Evolutionary conservation across 176 grass and related monocot genomes (phyloP).

Genomic region (Musa schizocarpa): DNA sequence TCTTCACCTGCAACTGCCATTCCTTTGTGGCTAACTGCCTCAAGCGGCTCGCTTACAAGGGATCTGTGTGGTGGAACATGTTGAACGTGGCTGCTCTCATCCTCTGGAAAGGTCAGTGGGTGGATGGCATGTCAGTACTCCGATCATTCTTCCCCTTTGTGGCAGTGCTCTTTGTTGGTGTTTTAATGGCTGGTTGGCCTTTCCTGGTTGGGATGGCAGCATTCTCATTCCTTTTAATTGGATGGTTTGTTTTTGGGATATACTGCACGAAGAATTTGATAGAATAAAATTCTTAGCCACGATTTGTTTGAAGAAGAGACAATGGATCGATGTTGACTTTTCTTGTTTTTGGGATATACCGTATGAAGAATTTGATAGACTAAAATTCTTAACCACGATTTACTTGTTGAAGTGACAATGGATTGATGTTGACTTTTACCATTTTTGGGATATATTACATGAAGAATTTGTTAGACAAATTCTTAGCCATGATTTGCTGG

Average conservation of each 20-base stretch:
- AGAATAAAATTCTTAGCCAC: constrained; percentile 22
- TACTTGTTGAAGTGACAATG: too few relatives aligned
- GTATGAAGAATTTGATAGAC: constrained; percentile 42
- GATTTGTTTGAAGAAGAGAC: too few relatives aligned
- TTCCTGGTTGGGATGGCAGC: constrained; percentile 73
- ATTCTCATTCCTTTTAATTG: constrained; percentile 67
- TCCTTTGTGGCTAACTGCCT: constrained; percentile 70
- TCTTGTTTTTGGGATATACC: constrained; percentile 53
- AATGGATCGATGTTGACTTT: too few relatives aligned
- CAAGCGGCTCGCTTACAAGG: constrained; percentile 50
- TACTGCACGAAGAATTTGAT: constrained; percentile 58
- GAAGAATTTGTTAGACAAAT: constrained; percentile 44
- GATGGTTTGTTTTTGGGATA: constrained; percentile 65
- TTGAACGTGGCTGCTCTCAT: constrained; percentile 55
- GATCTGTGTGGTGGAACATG: constrained; percentile 53
- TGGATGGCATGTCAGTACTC: constrained; percentile 52
- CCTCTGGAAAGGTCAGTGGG: constrained; percentile 61
- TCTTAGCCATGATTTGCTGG: too few relatives aligned
- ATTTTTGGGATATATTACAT: constrained; percentile 53
- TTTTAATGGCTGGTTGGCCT: constrained; percentile 72
- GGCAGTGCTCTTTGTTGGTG: constrained; percentile 43
- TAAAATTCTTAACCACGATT: constrained; percentile 11
- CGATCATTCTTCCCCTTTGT: constrained; percentile 59
- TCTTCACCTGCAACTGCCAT: constrained; percentile 85
- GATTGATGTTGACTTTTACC: not conserved